Base-by-base conservation (phyloP, 768 basidiomycete species). In the Kockovaella imperatae region DNA sequence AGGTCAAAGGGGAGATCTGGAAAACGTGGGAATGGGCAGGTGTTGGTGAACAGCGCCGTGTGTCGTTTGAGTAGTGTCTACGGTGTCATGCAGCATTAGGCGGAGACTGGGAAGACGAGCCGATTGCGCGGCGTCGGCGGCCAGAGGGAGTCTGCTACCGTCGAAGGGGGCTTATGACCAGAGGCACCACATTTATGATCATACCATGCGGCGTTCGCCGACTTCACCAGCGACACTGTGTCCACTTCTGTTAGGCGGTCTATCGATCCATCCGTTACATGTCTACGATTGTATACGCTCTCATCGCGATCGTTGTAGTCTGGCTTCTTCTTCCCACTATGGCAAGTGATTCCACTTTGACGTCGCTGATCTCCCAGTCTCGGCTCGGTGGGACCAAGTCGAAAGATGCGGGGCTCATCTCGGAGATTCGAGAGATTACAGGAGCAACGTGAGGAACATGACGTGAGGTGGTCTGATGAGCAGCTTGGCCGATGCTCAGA, bases 1-100 rank as follows among this genome's bases (percentile, higher is more conserved):
- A 68, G 43, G 54, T 68, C 17, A 50, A 49, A 21, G 69, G 66
- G 0, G 69, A 67, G 44, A 38, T 66, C 20, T 69, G 68, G 68
- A 57, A 56, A 49, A 68, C 64, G 0, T 70, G 69, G 69, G 62
- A 70, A 38, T 70, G 69, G 69, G 45, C 52, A 5, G 69, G 69
- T 2, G 58, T 62, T 14, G 54, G 55, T 10, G 60, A 59, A 44
- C 42, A 45, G 29, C 38, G 52, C 29, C 32, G 32, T n/a, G n/a
- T n/a, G n/a, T n/a, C n/a, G n/a, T n/a, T n/a, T n/a, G n/a, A n/a
- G n/a, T n/a, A n/a, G n/a, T n/a, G n/a, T n/a, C n/a, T n/a, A n/a
- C n/a, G n/a, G n/a, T n/a, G n/a, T n/a, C n/a, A n/a, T n/a, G n/a
- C n/a, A n/a, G n/a, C n/a, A n/a, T n/a, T n/a, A n/a, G n/a, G n/a